Evolutionary conservation across 805 yeast species (phyloP).

Genomic region (Nakazawaea populi): DNA sequence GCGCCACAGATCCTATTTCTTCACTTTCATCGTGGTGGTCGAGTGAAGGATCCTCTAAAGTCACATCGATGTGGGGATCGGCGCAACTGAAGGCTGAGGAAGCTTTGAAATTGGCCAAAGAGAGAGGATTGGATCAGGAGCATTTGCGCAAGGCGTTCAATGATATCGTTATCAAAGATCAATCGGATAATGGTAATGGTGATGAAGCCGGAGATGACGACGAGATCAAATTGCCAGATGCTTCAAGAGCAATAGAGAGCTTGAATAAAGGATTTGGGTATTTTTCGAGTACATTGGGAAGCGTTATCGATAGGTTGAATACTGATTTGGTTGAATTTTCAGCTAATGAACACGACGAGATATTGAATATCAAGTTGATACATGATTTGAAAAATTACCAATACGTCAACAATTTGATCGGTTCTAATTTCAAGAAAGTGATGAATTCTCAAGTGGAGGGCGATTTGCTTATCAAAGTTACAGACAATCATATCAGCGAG

Average conservation of each 20-base stretch:
- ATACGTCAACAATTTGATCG: conserved; percentile 40
- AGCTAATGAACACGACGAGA: conserved; percentile 36
- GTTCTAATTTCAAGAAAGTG: conserved; percentile 52
- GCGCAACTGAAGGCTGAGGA: conserved; percentile 48
- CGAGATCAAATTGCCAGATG: conserved; percentile 24
- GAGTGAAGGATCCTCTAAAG: conserved; percentile 59
- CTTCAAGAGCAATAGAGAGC: conserved; percentile 28
- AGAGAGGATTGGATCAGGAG: conserved; percentile 23
- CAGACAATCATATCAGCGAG: conserved; percentile 38
- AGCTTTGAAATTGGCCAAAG: conserved; percentile 44
- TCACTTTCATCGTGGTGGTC: conserved; percentile 75
- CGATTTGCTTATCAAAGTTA: conserved; percentile 56
- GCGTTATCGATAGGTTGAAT: conserved; percentile 33
- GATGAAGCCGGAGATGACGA: conserved; percentile 22
- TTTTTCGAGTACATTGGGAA: conserved; percentile 23
- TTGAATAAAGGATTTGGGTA: conserved; percentile 27
- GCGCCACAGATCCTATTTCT: conserved; percentile 51
- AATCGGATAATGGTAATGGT: conserved; percentile 23
- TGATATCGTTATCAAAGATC: conserved; percentile 33
- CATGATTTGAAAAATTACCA: conserved; percentile 58
- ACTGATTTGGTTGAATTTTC: conserved; percentile 19
- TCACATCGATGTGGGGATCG: conserved; percentile 62
- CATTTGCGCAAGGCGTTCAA: conserved; percentile 31
- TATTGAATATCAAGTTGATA: conserved; percentile 56
- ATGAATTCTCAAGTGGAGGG: conserved; percentile 72